A percentile compares a stretch with the other conserved stretches of the same genome.
Evolutionary conservation across 257 asterid species (phyloP).

Genomic region (Nicotiana paniculata): DNA sequence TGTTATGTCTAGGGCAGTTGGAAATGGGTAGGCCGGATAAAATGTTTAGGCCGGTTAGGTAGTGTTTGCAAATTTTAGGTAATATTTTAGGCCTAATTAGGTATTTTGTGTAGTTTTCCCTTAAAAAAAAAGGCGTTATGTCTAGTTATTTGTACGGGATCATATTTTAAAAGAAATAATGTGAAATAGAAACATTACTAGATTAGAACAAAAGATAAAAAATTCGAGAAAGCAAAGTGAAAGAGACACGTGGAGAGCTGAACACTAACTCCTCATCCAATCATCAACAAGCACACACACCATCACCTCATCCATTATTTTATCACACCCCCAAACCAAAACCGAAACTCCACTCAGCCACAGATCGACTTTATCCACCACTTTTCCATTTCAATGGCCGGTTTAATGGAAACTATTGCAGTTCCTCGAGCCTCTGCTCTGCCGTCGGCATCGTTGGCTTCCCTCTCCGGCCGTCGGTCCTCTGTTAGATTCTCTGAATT

Average conservation of each 20-base stretch:
- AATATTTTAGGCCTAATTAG: too few species aligned
- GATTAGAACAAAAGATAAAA: too few species aligned
- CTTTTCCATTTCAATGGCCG: constrained; percentile 57
- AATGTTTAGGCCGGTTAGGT: too few species aligned
- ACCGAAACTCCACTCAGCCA: constrained; percentile 12
- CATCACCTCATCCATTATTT: neutral
- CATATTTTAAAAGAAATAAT: too few species aligned
- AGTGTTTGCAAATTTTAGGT: too few species aligned
- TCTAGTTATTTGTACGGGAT: too few species aligned
- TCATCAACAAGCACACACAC: neutral
- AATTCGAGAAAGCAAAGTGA: neutral
- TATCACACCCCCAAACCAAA: neutral
- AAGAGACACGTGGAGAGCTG: neutral
- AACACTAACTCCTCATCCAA: constrained; percentile 15
- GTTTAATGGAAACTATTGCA: constrained; percentile 55
- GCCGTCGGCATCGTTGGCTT: constrained; percentile 39
- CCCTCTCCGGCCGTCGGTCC: constrained; percentile 24
- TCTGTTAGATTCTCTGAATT: constrained; percentile 48
- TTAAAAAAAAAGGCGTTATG: too few species aligned
- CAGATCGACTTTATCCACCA: constrained; percentile 17
- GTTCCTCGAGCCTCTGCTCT: constrained; percentile 61
- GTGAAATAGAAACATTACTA: too few species aligned
- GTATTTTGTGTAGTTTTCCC: too few species aligned
- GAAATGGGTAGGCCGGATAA: too few species aligned
- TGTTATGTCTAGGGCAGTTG: too few species aligned